Conservation (phyloP, 768 basidiomycete genomes). For the Boletus edulis region DNA sequence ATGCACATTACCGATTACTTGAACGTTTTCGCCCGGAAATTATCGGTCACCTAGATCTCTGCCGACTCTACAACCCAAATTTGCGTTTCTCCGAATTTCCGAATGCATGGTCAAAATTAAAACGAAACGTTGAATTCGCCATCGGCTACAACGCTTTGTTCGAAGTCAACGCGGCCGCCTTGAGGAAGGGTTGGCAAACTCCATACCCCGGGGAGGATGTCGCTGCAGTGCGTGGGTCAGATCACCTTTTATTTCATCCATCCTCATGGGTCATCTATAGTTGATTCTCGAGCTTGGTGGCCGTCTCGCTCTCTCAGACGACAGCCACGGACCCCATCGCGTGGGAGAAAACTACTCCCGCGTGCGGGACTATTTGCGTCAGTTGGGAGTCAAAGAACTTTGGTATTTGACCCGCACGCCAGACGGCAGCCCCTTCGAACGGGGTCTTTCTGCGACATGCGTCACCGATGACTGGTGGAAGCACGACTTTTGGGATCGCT, state of each 20-base stretch:
- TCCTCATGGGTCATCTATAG: slow-evolving; percentile 39
- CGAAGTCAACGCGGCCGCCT: slow-evolving; percentile 90
- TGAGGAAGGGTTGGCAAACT: slow-evolving; percentile 85
- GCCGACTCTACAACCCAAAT: slow-evolving; percentile 76
- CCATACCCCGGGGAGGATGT: slow-evolving; percentile 84
- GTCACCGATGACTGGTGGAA: slow-evolving; percentile 55
- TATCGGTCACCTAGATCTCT: slow-evolving; percentile 92
- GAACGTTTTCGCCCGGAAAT: slow-evolving; percentile 77
- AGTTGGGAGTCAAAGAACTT: slow-evolving; percentile 57
- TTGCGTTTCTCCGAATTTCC: slow-evolving; percentile 56
- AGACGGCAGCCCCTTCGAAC: slow-evolving; percentile 26
- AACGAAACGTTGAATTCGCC: slow-evolving; percentile 73
- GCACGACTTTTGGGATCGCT: slow-evolving; percentile 54
- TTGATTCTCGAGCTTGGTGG: slow-evolving; percentile 68
- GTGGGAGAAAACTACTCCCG: slow-evolving; percentile 85
- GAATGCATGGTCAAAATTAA: slow-evolving; percentile 59
- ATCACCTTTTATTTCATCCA: slow-evolving; percentile 9
- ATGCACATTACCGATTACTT: slow-evolving; percentile 76
- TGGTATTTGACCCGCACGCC: slow-evolving; percentile 54
- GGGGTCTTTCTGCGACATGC: slow-evolving; percentile 40
- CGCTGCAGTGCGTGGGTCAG: slow-evolving; percentile 53
- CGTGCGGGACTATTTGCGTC: slow-evolving; percentile 61
- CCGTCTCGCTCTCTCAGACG: slow-evolving; percentile 85
- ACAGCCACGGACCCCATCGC: slow-evolving; percentile 87
- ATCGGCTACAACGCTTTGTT: slow-evolving; percentile 86